phyloP scores from a whole-genome alignment of 148 eudicot genomes.

The Cornus kousa region DNA sequence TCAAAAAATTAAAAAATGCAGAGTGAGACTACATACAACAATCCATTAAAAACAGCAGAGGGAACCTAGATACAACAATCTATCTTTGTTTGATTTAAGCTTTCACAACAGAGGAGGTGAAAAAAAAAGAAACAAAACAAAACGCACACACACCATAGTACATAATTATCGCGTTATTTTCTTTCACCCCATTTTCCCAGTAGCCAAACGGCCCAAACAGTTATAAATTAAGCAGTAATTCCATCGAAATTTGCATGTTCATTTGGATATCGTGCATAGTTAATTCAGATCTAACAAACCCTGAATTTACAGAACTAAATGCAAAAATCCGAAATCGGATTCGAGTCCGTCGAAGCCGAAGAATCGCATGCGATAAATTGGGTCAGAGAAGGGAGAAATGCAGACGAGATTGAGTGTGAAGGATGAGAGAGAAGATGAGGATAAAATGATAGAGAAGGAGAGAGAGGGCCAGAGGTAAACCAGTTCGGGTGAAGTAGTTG shows the following conservation, averaged over 20 bases:
- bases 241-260: not conserved
- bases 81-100: not conserved
- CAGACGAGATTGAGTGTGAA: constrained; percentile 59
- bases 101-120: not conserved
- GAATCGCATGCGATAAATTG: constrained; percentile 48
- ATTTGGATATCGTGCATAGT: not conserved
- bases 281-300: constrained; percentile 7
- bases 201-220: not conserved
- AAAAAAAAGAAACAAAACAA: no score
- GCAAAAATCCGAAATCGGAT: constrained; percentile 62
- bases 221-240: not conserved
- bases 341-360: constrained; percentile 67
- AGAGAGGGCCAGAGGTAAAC: constrained; percentile 54
- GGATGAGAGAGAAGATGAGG: constrained; percentile 37
- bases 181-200: not conserved
- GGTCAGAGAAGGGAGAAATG: constrained; percentile 37
- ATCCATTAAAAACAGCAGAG: no score
- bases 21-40: no score
- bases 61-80: not conserved
- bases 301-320: not conserved
- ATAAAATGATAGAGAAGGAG: constrained; percentile 38
- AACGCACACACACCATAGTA: no score
- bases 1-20: no score
- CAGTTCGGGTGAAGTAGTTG: no score
- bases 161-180: no score